Conservation (phyloP, 139 green algal genomes). For the Desmodesmus armatus region DNA sequence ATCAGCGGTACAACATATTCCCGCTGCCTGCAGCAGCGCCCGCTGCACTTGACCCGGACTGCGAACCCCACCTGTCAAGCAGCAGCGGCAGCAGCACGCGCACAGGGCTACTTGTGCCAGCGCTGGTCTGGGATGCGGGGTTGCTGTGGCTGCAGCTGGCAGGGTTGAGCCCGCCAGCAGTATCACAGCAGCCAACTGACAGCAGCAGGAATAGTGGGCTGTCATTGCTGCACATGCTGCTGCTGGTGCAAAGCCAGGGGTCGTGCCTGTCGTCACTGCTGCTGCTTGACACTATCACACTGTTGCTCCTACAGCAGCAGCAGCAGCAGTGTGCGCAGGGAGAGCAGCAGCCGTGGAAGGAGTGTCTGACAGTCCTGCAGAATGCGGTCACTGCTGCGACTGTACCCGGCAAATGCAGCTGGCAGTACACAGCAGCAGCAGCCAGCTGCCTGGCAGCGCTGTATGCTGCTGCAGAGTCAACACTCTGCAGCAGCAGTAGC, state of each 20-base stretch:
- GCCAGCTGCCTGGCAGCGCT: background rate
- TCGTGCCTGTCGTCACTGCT: background rate
- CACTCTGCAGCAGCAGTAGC: background rate
- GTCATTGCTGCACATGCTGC: background rate
- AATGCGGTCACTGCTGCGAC: background rate
- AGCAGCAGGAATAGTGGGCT: background rate
- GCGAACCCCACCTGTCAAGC: background rate
- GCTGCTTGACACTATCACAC: background rate
- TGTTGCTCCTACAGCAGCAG: background rate
- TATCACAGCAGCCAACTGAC: background rate
- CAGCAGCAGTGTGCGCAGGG: slow-evolving; percentile 4
- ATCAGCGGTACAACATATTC: background rate
- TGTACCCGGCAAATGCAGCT: background rate
- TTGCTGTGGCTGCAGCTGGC: background rate
- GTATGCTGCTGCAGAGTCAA: background rate
- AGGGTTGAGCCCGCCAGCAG: background rate
- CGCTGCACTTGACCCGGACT: no score
- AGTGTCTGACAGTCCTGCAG: background rate
- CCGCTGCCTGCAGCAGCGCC: background rate
- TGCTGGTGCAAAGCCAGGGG: background rate
- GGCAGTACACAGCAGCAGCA: background rate
- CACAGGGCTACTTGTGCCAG: background rate
- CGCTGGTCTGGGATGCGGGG: background rate
- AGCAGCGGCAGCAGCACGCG: slow-evolving; percentile 8
- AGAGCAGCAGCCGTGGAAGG: background rate